Conservation (phyloP, 2,329 filamentous ascomycete genomes). For the Alternaria angustiovoidea region DNA sequence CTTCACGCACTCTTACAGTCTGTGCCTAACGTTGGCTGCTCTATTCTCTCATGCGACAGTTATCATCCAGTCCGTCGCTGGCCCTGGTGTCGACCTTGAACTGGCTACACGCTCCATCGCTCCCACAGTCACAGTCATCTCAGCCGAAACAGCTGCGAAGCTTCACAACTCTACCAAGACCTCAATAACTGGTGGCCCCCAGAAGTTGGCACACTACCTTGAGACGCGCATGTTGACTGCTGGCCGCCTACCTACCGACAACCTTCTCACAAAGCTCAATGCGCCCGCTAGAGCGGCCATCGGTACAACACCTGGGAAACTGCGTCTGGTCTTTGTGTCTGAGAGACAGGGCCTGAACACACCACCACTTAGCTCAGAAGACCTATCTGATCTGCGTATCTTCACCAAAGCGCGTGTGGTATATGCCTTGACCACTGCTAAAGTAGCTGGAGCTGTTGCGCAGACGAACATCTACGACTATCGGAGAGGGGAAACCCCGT, state of each 20-base stretch:
- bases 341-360: conserved; percentile 71
- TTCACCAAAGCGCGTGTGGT: conserved; percentile 81
- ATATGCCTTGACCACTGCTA: conserved; percentile 82
- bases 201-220: conserved; percentile 73
- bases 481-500: conserved; percentile 59
- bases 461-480: conserved; percentile 93
- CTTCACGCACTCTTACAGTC: conserved; percentile 79
- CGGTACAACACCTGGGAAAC: conserved; percentile 71
- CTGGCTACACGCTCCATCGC: conserved; percentile 77
- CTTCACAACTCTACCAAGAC: conserved; percentile 70
- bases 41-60: conserved; percentile 86
- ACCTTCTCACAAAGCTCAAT: conserved; percentile 69
- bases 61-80: conserved; percentile 87
- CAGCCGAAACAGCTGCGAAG: conserved; percentile 74
- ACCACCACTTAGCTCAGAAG: conserved; percentile 71
- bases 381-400: conserved; percentile 81
- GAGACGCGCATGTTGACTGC: conserved; percentile 74
- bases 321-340: conserved; percentile 82
- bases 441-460: conserved; percentile 86
- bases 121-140: conserved; percentile 83
- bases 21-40: conserved; percentile 81
- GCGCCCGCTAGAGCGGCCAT: conserved; percentile 66
- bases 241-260: conserved; percentile 76
- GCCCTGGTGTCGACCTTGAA: conserved; percentile 72
- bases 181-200: conserved; percentile 68